phyloP scores from a whole-genome alignment of 371 early-diverging fungal species.

The Nematocida displodere region DNA sequence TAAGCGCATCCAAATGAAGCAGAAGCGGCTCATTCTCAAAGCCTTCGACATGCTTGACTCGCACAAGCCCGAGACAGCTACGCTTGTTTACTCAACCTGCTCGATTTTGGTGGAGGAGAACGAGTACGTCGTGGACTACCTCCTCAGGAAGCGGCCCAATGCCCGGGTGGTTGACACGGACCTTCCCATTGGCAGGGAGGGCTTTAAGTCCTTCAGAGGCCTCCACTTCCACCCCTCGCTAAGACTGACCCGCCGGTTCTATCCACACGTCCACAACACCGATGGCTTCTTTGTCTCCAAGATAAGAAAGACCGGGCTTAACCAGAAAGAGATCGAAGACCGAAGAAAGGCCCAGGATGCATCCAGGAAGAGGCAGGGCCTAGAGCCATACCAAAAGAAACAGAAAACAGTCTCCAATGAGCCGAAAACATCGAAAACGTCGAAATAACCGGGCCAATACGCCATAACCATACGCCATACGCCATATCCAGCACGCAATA shows the following conservation, averaged over 20 bases:
- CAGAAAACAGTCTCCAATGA: neutral
- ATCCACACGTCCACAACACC: constrained; percentile 97
- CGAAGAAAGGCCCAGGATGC: neutral
- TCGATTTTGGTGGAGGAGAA: constrained; percentile 95
- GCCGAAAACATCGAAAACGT: too few relatives aligned
- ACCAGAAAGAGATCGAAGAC: constrained; percentile 15
- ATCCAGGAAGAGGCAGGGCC: neutral
- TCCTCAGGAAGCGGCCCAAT: constrained; percentile 80
- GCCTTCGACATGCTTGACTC: constrained; percentile 95
- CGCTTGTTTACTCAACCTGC: constrained; percentile 96
- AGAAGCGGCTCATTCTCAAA: constrained; percentile 84
- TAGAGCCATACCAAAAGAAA: neutral
- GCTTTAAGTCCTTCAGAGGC: constrained; percentile 62
- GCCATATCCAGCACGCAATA: too few relatives aligned
- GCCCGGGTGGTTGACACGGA: constrained; percentile 81
- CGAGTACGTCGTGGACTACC: constrained; percentile 92
- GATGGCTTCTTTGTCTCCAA: constrained; percentile 98
- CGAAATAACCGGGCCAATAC: too few relatives aligned
- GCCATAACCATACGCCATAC: too few relatives aligned
- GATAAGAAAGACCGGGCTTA: constrained; percentile 71
- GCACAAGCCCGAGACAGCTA: constrained; percentile 70
- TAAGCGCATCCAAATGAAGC: constrained; percentile 76
- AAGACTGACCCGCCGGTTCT: constrained; percentile 78
- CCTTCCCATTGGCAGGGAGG: constrained; percentile 58
- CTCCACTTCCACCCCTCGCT: constrained; percentile 75